Base-by-base conservation (phyloP, 176 grass and related monocot species). In the Avena atlantica region DNA sequence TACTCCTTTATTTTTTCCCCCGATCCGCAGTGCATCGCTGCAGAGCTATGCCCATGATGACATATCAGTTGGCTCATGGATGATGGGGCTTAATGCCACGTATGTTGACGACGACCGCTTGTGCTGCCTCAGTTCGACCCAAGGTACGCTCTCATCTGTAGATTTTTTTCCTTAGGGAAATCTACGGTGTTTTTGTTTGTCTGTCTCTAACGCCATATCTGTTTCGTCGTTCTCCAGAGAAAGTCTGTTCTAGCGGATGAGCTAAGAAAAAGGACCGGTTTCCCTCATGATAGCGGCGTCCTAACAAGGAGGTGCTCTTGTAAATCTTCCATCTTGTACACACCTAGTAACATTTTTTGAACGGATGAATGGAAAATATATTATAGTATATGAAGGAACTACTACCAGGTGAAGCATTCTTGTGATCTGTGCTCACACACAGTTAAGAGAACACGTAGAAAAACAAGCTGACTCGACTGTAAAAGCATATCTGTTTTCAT, bases 31-130 rank as follows among this genome's bases (percentile, higher is more conserved):
- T 86, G 97, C 94, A 4, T 99, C 94, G 15, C 85, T 99, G 15
- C 90, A 88, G 83, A 94, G 90, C 14, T 99, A 93, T 88, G 94
- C 94, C 3, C 90, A 99, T 85, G 94, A 99, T 20, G 94, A 99
- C 61, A 96, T 90, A 85, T 91, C 97, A 14, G 92, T 99, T 65
- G 97, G 94, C 56, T 99, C 97, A 49, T 96, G 97, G 97, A 93
- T 99, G 85, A 99, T 96, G 92, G 97, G 94, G 62, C 56, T 99
- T n/a, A 91, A 99, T 90, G 82, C 97, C 55, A 96, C 97, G 60
- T 93, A 99, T 7, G 92, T 93, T 2, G 97, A 99, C 40, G 92
- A 96, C 44, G 94, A 96, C 62, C 89, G 89, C 3, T 82, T 99
- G 78, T 99, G 97, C 81, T 99, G 97, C 6, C 36, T 83, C 83